Percentiles rank a stretch among this genome's conserved stretches.
These are phyloP conservation scores for Nicotiana attenuata DNA, from an alignment of 257 asterid species.

Conservation along the genomic window DNA sequence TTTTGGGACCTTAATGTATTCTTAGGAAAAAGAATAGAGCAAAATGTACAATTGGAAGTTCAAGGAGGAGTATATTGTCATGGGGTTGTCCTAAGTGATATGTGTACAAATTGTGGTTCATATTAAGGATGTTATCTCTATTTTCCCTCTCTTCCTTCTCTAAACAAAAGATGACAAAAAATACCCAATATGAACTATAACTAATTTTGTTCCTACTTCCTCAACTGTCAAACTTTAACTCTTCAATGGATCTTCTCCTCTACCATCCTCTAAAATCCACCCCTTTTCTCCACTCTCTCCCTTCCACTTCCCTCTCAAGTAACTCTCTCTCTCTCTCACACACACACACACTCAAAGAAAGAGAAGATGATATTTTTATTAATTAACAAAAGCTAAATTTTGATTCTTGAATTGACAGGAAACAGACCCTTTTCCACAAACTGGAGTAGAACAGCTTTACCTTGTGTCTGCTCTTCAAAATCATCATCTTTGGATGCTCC, in stretches of 20 bases:
- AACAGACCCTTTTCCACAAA: conserved; percentile 20
- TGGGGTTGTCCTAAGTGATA: not conserved
- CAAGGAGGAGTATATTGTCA: not conserved
- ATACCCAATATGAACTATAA: not conserved
- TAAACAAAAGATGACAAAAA: not conserved
- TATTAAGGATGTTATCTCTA: conserved; percentile 23
- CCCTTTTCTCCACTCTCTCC: conserved; percentile 26
- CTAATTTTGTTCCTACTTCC: not conserved
- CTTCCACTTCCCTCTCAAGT: conserved; percentile 20
- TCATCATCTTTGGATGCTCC: conserved; percentile 34
- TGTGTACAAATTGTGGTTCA: conserved; percentile 33
- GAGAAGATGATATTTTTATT: not conserved
- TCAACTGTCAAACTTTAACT: conserved; percentile 21
- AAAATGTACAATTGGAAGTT: not conserved
- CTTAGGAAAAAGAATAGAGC: too few relatives aligned
- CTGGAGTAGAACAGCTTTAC: conserved; percentile 21
- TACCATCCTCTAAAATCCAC: conserved; percentile 55
- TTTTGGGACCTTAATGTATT: too few relatives aligned
- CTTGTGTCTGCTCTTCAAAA: conserved; percentile 48
- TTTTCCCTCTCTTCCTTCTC: not conserved
- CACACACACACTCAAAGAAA: not conserved
- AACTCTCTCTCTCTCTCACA: not conserved
- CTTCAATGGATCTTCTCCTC: conserved; percentile 45
- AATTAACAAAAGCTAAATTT: not conserved
- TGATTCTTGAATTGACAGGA: conserved; percentile 32